Base-by-base conservation (phyloP, 1,284 basidiomycete genomes). In the Melampsora abietis-canadensis region DNA sequence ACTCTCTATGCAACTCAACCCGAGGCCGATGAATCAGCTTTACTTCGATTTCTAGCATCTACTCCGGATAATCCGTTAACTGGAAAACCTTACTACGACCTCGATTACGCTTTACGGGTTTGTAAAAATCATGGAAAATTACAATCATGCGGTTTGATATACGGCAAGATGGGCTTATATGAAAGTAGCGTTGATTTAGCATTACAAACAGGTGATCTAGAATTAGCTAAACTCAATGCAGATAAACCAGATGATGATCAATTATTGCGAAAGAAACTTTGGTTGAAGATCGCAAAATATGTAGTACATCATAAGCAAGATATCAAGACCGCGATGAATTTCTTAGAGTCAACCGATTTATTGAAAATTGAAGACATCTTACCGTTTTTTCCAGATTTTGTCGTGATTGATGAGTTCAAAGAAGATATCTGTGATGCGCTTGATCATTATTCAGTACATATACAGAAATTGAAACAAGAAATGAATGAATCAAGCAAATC, bases 351-450 rank as follows among this genome's bases (percentile, higher is more conserved):
- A 76, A 96, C 95, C 0, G 90, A 94, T 79, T 84, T 98, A 34
- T 88, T 99, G 80, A 95, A 97, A 83, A 95, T 99, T 78, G 96
- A 99, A 82, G 96, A 99, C 81, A 95, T 98, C 69, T 84, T 99
- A 30, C 96, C 96, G 2, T 98, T 98, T 88, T 98, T 99, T 88
- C 95, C 96, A 2, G 95, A 98, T 83, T 99, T 99, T 82, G 93
- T 95, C 15, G 92, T 98, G 77, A 98, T 99, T 79, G 96, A 98
- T 82, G 94, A 98, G 81, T 98, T 98, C 87, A 98, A 98, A 82
- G 92, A 95, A 79, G 94, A 98, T 83, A 98, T 98, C 78, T 96
- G 95, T 77, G 89, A 89, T 75, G 96, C 96, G 0, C 85, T 99
- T 76, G 96, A 98, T 82, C 90, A 90, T 4, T 98, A 98, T 81